These are phyloP conservation scores for Golovinomyces cichoracearum DNA, from an alignment of 2,329 filamentous ascomycete species.

Conservation along the genomic window DNA sequence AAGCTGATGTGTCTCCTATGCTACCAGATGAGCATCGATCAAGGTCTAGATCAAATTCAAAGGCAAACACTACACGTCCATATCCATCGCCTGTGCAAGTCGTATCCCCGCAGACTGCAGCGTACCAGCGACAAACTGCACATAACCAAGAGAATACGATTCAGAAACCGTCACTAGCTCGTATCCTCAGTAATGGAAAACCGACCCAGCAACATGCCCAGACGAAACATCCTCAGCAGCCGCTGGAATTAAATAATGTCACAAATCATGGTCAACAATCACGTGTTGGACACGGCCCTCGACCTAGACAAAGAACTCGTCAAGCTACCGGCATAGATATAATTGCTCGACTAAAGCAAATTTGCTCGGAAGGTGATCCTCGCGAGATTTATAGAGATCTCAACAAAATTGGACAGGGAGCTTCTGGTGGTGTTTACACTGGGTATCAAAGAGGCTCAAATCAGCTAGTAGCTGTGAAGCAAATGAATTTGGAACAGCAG, in stretches of 20 bases:
- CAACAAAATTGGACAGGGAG: conserved; percentile 90
- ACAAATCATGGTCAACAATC: conserved; percentile 15
- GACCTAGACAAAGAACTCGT: conserved; percentile 51
- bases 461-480: conserved; percentile 86
- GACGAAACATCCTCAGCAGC: conserved; percentile 27
- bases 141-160: conserved; percentile 51
- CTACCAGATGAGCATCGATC: conserved; percentile 41
- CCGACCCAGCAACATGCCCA: conserved; percentile 23
- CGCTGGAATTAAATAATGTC: conserved; percentile 17
- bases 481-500: conserved; percentile 97
- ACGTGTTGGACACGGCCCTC: conserved; percentile 25
- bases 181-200: conserved; percentile 48
- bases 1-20: conserved; percentile 20
- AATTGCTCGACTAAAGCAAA: conserved; percentile 55
- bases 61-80: conserved; percentile 25
- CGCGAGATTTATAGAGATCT: conserved; percentile 65
- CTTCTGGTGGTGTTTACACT: conserved; percentile 83
- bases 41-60: conserved; percentile 33
- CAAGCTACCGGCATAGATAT: conserved; percentile 67
- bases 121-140: conserved; percentile 35
- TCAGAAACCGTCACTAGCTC: conserved; percentile 46
- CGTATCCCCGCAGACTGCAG: conserved; percentile 13
- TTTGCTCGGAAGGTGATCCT: conserved; percentile 75
- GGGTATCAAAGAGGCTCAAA: conserved; percentile 67
- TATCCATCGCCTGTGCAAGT: conserved; percentile 9